These are phyloP conservation scores for Dothidotthia symphoricarpi DNA, from an alignment of 2,329 filamentous ascomycete species.

Conservation along the genomic window DNA sequence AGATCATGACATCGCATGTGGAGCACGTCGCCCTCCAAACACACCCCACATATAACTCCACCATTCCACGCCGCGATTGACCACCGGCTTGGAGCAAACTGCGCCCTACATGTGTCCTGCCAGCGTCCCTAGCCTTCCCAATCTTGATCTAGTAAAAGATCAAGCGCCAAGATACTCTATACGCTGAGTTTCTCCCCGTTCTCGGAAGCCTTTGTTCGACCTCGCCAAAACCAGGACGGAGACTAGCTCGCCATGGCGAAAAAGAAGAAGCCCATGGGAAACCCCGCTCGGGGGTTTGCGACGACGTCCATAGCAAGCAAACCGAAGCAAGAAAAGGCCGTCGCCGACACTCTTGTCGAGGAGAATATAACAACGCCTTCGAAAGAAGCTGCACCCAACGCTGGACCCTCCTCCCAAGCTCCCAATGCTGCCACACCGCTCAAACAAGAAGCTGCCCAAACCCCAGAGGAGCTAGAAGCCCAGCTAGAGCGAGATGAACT, in stretches of 20 bases:
- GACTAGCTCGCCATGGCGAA: constrained; percentile 65
- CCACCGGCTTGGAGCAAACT: constrained; percentile 8
- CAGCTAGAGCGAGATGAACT: constrained; percentile 89
- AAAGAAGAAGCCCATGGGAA: constrained; percentile 86
- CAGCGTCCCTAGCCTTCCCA: constrained; percentile 22
- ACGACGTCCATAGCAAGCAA: constrained; percentile 91
- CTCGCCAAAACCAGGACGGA: constrained; percentile 3
- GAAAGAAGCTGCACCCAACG: constrained; percentile 14
- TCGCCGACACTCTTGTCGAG: constrained; percentile 18
- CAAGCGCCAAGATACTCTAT: constrained; percentile 40
- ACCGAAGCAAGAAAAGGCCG: constrained; percentile 52
- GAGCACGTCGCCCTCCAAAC: constrained; percentile 11
- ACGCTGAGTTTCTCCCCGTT: constrained; percentile 21
- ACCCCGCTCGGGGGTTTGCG: constrained; percentile 88
- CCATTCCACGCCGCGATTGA: constrained; percentile 2
- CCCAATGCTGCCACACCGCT: constrained; percentile 18
- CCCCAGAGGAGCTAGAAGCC: constrained; percentile 83
- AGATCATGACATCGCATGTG: constrained; percentile 21
- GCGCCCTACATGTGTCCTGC: constrained; percentile 36
- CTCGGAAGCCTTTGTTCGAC: constrained; percentile 11
- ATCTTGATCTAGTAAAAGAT: constrained; percentile 38
- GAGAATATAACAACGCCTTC: constrained; percentile 8
- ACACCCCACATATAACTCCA: constrained; percentile 1
- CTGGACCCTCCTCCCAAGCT: constrained; percentile 7
- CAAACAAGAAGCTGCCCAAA: constrained; percentile 50